phyloP scores from a whole-genome alignment of 1,139 yeast genomes.

The Lodderomyces metapsilosis region DNA sequence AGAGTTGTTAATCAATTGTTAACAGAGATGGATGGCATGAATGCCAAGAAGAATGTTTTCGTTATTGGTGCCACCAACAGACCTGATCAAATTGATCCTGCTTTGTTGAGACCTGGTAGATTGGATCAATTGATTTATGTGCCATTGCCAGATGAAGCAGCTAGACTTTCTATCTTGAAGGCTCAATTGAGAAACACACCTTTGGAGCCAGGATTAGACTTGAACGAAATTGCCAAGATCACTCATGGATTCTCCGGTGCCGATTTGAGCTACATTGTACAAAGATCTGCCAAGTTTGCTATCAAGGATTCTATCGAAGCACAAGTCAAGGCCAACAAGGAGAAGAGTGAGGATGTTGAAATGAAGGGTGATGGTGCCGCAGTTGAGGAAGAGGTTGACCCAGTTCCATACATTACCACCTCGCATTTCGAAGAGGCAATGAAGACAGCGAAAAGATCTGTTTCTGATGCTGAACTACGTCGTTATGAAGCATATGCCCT shows the following conservation, averaged over 20 bases:
- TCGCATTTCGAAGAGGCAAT: conserved; percentile 97
- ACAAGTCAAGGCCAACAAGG: conserved; percentile 52
- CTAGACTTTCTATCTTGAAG: conserved; percentile 86
- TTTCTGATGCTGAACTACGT: conserved; percentile 94
- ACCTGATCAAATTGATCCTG: conserved; percentile 99
- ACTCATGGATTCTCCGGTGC: conserved; percentile 99
- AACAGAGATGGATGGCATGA: conserved; percentile 99
- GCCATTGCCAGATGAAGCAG: conserved; percentile 94
- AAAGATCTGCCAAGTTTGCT: conserved; percentile 98
- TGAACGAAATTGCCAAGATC: conserved; percentile 84
- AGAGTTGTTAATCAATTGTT: conserved; percentile 96
- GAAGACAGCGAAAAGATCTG: conserved; percentile 98
- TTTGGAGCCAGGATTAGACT: conserved; percentile 92
- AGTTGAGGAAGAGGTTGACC: conserved; percentile 72
- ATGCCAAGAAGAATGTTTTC: conserved; percentile 96
- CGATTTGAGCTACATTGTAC: conserved; percentile 94
- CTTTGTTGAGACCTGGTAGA: conserved; percentile 98
- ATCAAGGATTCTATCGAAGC: conserved; percentile 98
- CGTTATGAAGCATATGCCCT: conserved; percentile 99
- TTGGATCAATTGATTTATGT: conserved; percentile 97
- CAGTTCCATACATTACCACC: conserved; percentile 92
- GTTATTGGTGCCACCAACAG: conserved; percentile 99
- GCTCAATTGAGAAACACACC: conserved; percentile 99
- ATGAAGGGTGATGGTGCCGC: conserved; percentile 41
- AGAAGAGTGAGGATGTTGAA: conserved; percentile 61